Conservation (phyloP, 176 grass and related monocot species). For the Tillandsia fasciculata region DNA sequence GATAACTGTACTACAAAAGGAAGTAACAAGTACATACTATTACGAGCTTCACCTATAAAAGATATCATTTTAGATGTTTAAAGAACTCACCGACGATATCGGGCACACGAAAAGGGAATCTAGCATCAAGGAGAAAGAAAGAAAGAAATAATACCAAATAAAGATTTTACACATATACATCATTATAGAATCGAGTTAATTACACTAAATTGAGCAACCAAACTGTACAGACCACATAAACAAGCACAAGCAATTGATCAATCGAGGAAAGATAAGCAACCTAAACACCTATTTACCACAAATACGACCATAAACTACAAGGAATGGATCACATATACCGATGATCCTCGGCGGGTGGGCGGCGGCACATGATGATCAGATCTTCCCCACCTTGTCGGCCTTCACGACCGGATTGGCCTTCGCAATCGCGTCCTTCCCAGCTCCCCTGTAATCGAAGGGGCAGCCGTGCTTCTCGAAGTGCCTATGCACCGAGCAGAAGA, state of each 20-base stretch:
- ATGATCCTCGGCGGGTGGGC: background rate
- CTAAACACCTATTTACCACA: background rate
- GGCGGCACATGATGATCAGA: slow-evolving; percentile 18
- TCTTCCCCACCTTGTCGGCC: slow-evolving; percentile 49
- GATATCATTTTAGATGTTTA: too few species aligned
- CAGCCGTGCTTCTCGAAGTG: slow-evolving; percentile 57
- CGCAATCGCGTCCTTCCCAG: slow-evolving; percentile 45
- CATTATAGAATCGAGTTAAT: background rate
- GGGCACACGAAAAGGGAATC: too few species aligned
- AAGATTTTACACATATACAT: too few species aligned
- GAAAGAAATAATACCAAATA: too few species aligned
- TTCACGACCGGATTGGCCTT: slow-evolving; percentile 53
- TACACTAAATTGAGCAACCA: background rate
- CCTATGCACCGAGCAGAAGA: slow-evolving; percentile 57
- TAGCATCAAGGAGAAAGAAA: too few species aligned
- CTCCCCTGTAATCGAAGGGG: slow-evolving; percentile 45
- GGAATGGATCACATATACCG: slow-evolving; percentile 3
- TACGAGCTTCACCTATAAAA: too few species aligned
- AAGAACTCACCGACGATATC: too few species aligned
- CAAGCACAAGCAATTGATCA: background rate
- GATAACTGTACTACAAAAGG: too few species aligned
- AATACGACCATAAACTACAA: background rate
- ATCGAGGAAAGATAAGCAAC: background rate
- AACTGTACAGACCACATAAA: slow-evolving; percentile 1
- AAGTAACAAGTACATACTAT: too few species aligned